phyloP scores from a whole-genome alignment of 2,329 filamentous ascomycete genomes.

The Colletotrichum zoysiae region DNA sequence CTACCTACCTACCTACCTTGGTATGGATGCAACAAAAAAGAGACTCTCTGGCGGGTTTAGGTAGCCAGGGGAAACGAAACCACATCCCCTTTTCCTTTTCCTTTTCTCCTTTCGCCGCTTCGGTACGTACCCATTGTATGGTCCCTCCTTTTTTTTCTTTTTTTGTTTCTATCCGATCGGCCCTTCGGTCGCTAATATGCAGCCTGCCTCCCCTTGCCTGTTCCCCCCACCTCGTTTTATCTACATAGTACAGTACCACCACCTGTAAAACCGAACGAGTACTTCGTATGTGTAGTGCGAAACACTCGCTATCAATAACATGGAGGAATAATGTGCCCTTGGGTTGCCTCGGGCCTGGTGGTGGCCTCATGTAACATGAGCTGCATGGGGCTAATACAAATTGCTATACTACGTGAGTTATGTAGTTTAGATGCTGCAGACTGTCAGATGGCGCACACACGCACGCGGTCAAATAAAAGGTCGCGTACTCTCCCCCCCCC shows the following conservation, averaged over 20 bases:
- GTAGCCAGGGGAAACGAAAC: conserved; percentile 8
- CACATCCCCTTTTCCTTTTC: not conserved
- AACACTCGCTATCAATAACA: too few species aligned
- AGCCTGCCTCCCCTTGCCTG: conserved; percentile 8
- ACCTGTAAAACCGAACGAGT: conserved; percentile 7
- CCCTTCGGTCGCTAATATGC: conserved; percentile 1
- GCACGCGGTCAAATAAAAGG: not conserved
- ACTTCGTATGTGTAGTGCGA: not conserved
- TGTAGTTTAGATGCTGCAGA: not conserved
- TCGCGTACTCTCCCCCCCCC: not conserved
- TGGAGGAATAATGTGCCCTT: conserved; percentile 27
- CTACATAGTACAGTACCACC: not conserved
- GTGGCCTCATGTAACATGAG: not conserved
- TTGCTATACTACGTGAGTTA: not conserved
- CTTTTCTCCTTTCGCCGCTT: not conserved
- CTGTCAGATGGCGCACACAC: not conserved
- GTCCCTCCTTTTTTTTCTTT: not conserved
- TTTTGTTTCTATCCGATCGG: conserved; percentile 2
- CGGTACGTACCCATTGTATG: conserved; percentile 26
- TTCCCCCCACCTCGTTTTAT: not conserved
- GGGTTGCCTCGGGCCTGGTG: conserved; percentile 19
- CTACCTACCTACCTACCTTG: too few species aligned
- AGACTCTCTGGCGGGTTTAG: not conserved
- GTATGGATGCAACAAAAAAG: not conserved
- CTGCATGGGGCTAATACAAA: conserved; percentile 1